These are phyloP conservation scores for Cladosporium sp. DNA, from an alignment of 2,329 filamentous ascomycete genomes.

Conservation along the genomic window DNA sequence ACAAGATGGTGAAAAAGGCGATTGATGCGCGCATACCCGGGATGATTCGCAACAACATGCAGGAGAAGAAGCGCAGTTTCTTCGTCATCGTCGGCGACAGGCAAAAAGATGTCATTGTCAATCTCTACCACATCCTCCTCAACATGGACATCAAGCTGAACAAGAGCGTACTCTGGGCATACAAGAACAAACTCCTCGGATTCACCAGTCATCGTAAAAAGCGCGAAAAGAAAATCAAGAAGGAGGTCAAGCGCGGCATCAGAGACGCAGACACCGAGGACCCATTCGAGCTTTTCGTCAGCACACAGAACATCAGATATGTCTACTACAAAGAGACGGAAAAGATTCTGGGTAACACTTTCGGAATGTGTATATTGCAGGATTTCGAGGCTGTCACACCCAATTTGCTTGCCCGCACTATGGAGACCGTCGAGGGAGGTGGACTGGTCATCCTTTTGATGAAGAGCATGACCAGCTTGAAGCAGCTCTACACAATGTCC, in stretches of 20 bases:
- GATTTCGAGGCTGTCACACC: slow-evolving; percentile 97
- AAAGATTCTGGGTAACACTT: slow-evolving; percentile 96
- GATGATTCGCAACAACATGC: slow-evolving; percentile 85
- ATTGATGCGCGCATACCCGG: slow-evolving; percentile 82
- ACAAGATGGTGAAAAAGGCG: slow-evolving; percentile 55
- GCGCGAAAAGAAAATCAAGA: slow-evolving; percentile 97
- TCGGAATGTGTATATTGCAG: slow-evolving; percentile 96
- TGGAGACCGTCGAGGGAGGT: slow-evolving; percentile 96
- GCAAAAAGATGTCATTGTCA: slow-evolving; percentile 94
- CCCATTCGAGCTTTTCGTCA: slow-evolving; percentile 95
- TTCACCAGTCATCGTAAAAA: slow-evolving; percentile 98
- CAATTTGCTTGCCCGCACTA: slow-evolving; percentile 89
- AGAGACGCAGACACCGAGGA: slow-evolving; percentile 90
- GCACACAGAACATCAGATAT: slow-evolving; percentile 95
- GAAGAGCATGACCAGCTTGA: slow-evolving; percentile 95
- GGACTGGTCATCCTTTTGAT: slow-evolving; percentile 85
- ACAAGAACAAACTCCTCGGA: slow-evolving; percentile 94
- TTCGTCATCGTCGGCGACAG: slow-evolving; percentile 94
- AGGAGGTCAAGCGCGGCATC: slow-evolving; percentile 92
- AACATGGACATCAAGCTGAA: slow-evolving; percentile 87
- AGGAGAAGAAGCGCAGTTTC: slow-evolving; percentile 97
- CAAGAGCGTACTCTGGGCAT: slow-evolving; percentile 96
- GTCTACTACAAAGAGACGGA: slow-evolving; percentile 99
- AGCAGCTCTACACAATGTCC: slow-evolving; percentile 91
- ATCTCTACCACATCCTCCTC: slow-evolving; percentile 90